These are phyloP conservation scores for Cenchrus americanus DNA, from an alignment of 176 grass and related monocot genomes.

Conservation along the genomic window DNA sequence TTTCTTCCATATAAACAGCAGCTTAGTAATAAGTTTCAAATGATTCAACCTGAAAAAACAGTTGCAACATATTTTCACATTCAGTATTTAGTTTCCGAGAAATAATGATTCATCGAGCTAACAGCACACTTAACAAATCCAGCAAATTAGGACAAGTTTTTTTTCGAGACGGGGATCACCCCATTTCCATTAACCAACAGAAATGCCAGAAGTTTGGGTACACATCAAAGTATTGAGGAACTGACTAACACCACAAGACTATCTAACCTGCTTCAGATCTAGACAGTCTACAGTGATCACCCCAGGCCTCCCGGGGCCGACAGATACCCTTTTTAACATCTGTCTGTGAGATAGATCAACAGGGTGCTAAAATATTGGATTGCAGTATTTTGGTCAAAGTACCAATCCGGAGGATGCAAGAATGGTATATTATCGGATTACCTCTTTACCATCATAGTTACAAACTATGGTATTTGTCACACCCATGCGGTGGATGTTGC, in stretches of 20 bases:
- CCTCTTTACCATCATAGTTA: slow-evolving; percentile 99
- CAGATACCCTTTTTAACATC: no score
- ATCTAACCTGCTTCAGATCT: no score
- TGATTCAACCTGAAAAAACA: no score
- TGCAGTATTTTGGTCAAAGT: background rate
- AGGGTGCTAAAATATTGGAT: background rate
- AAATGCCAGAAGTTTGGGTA: no score
- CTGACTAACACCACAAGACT: no score
- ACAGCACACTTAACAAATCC: background rate
- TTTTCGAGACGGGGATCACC: no score
- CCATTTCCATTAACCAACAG: no score
- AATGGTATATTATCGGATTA: slow-evolving; percentile 32
- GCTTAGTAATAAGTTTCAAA: background rate
- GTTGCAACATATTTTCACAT: background rate
- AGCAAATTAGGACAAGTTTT: background rate
- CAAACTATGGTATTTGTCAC: slow-evolving; percentile 90
- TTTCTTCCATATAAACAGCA: background rate
- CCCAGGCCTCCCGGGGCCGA: no score
- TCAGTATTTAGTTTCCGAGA: background rate
- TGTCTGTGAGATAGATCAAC: no score
- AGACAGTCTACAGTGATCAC: no score
- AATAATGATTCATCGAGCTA: slow-evolving; percentile 1
- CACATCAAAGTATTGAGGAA: no score
- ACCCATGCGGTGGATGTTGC: slow-evolving; percentile 97
- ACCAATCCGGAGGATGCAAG: background rate